A percentile compares a stretch with the other conserved stretches of the same genome.
phyloP scores from a whole-genome alignment of 306 rosid species.

The Vicia faba region DNA sequence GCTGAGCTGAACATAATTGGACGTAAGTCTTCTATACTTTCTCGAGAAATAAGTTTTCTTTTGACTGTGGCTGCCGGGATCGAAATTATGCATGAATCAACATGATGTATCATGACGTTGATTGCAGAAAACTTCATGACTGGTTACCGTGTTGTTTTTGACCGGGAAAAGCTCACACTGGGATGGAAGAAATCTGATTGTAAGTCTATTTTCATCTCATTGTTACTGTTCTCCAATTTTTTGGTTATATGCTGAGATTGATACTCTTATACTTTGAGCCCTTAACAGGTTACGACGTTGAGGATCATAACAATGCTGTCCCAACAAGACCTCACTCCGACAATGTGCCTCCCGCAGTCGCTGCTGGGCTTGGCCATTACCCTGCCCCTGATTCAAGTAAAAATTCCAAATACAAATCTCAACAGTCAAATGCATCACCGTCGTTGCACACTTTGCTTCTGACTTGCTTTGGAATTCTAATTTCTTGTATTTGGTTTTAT shows the following conservation, averaged over 20 bases:
- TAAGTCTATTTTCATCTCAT: conserved; percentile 46
- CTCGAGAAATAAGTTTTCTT: conserved; percentile 1
- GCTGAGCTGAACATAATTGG: conserved; percentile 75
- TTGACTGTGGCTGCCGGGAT: not conserved
- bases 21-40: conserved; percentile 63
- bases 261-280: conserved; percentile 29
- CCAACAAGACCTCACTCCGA: conserved; percentile 48
- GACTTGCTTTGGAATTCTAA: conserved; percentile 44
- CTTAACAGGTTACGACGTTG: conserved; percentile 72
- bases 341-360: conserved; percentile 71
- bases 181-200: conserved; percentile 94
- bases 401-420: conserved; percentile 42
- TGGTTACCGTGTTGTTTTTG: conserved; percentile 83
- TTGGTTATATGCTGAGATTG: conserved; percentile 6
- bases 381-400: conserved; percentile 50
- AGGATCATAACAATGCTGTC: conserved; percentile 43
- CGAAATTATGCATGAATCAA: not conserved
- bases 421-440: conserved; percentile 52
- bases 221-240: conserved; percentile 21
- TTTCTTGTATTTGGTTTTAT: conserved; percentile 42
- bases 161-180: conserved; percentile 71
- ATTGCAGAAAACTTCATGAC: conserved; percentile 93
- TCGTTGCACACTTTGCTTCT: conserved; percentile 39
- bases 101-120: conserved; percentile 27
- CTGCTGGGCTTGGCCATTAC: conserved; percentile 61